Conservation (phyloP, 1,284 basidiomycete genomes). For the Cutaneotrichosporon dermatis region DNA sequence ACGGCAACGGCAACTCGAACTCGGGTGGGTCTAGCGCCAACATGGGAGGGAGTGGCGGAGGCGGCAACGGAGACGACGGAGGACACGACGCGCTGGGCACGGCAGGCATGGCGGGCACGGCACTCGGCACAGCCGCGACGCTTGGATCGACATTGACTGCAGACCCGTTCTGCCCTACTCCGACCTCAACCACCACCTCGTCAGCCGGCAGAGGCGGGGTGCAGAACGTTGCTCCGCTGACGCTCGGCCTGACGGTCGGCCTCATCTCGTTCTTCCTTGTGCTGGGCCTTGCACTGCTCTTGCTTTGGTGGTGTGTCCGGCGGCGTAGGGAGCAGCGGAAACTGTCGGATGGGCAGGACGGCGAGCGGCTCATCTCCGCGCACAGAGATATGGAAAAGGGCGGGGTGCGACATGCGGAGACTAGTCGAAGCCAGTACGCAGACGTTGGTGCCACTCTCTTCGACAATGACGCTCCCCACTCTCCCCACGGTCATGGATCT, state of each 20-base stretch:
- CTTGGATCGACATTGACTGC: background rate
- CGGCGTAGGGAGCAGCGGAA: background rate
- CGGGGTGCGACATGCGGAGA: too few species aligned
- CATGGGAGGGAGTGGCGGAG: too few species aligned
- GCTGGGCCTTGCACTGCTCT: background rate
- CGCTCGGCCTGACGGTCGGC: background rate
- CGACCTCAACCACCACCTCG: background rate
- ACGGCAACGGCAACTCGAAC: background rate
- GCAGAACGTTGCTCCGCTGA: background rate
- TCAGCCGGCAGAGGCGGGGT: background rate
- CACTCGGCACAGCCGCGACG: too few species aligned
- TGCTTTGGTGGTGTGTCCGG: background rate
- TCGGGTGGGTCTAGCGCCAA: background rate
- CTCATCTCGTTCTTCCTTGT: background rate
- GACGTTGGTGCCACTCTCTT: background rate
- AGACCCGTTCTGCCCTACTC: background rate
- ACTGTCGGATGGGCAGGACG: background rate
- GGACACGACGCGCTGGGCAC: too few species aligned
- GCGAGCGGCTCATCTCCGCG: background rate
- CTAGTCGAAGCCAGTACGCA: too few species aligned
- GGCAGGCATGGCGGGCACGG: too few species aligned
- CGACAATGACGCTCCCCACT: background rate
- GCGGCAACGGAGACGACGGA: too few species aligned
- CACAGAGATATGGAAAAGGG: too few species aligned
- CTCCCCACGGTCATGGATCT: too few species aligned